Percentiles rank a stretch among this genome's conserved stretches.
These are phyloP conservation scores for Mucor plumbeus DNA, from an alignment of 371 early-diverging fungal genomes.

Conservation along the genomic window DNA sequence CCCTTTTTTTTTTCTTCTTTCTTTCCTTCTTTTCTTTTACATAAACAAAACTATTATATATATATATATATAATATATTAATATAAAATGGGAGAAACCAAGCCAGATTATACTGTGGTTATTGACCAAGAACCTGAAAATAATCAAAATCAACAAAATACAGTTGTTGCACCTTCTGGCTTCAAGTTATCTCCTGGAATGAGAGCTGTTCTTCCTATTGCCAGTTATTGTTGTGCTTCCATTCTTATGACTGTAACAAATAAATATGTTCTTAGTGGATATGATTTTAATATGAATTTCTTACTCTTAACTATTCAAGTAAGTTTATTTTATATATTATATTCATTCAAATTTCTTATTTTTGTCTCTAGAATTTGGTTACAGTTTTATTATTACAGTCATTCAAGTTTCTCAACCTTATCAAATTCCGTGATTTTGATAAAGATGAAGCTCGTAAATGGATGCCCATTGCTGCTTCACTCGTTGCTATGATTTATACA, in stretches of 20 bases:
- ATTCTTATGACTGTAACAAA: constrained; percentile 95
- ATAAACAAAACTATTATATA: not conserved
- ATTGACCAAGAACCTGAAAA: constrained; percentile 32
- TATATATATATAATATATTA: too few relatives aligned
- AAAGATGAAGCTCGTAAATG: constrained; percentile 77
- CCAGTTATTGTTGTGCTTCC: constrained; percentile 86
- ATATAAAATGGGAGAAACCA: constrained; percentile 19
- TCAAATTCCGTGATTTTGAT: constrained; percentile 73
- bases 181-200: constrained; percentile 48
- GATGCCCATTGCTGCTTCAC: constrained; percentile 86
- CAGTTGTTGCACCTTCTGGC: constrained; percentile 42
- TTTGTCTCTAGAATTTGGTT: constrained; percentile 40
- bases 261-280: constrained; percentile 87
- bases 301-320: constrained; percentile 90
- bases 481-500: constrained; percentile 97
- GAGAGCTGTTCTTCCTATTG: constrained; percentile 69
- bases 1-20: not conserved
- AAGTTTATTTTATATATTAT: too few relatives aligned
- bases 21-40: not conserved
- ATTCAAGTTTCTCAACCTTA: constrained; percentile 69
- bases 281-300: constrained; percentile 89
- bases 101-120: constrained; percentile 31
- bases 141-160: constrained; percentile 15
- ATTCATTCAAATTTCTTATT: not conserved
- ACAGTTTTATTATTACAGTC: constrained; percentile 45